Conservation (phyloP, 1,284 basidiomycete species). For the Somion occarium region DNA sequence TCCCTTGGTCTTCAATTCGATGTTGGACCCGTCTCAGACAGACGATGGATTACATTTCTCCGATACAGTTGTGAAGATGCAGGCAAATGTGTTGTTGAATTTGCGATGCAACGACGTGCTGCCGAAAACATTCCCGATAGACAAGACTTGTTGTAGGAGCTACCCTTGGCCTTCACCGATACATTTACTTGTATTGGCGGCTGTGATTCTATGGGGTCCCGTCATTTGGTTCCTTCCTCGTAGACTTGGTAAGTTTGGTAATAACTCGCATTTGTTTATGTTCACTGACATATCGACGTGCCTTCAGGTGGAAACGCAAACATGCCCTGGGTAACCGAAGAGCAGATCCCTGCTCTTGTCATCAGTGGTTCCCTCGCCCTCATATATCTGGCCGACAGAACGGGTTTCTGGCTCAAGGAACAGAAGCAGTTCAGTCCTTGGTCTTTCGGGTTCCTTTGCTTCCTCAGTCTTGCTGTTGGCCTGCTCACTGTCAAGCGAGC, state of each 20-base stretch:
- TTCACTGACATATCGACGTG: neutral
- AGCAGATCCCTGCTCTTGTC: conserved; percentile 44
- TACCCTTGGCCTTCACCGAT: conserved; percentile 66
- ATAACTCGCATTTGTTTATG: neutral
- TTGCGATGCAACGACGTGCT: conserved; percentile 75
- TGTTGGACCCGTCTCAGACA: conserved; percentile 71
- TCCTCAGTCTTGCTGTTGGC: conserved; percentile 55
- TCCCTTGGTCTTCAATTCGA: conserved; percentile 73
- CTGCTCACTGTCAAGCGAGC: conserved; percentile 61
- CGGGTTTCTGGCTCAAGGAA: conserved; percentile 81
- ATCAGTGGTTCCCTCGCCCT: conserved; percentile 65
- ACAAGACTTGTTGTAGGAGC: conserved; percentile 79
- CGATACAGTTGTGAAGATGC: conserved; percentile 55
- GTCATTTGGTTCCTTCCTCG: conserved; percentile 34
- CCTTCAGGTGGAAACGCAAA: conserved; percentile 8
- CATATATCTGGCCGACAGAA: conserved; percentile 77
- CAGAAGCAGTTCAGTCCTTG: conserved; percentile 77
- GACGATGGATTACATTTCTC: conserved; percentile 83
- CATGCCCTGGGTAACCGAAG: conserved; percentile 35
- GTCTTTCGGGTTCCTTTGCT: conserved; percentile 58
- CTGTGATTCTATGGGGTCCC: conserved; percentile 55
- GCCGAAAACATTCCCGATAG: conserved; percentile 64
- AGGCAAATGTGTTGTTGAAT: conserved; percentile 80
- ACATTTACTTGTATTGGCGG: conserved; percentile 55
- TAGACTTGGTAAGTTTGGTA: conserved; percentile 28